Evolutionary conservation across 768 basidiomycete genomes (phyloP).

Genomic region (Lyophyllum semitale): DNA sequence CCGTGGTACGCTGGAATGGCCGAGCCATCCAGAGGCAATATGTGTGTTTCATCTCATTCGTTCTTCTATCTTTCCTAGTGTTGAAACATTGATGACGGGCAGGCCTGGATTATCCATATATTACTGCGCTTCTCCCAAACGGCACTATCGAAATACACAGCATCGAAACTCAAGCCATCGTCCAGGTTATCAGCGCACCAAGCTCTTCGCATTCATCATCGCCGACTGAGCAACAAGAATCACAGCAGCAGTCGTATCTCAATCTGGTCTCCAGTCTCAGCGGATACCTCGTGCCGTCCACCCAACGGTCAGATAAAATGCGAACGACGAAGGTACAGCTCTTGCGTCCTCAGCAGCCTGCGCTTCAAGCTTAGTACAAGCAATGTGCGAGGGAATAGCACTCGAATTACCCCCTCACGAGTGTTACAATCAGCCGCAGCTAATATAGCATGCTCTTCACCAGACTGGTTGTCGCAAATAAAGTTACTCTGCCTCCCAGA

Average conservation of each 20-base stretch:
- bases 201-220: constrained; percentile 24
- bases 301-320: constrained; percentile 50
- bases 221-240: constrained; percentile 19
- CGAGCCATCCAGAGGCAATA: constrained; percentile 71
- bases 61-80: neutral
- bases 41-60: constrained; percentile 50
- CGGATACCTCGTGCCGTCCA: constrained; percentile 53
- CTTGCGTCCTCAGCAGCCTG: constrained; percentile 7
- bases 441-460: too few species aligned
- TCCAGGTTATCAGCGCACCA: constrained; percentile 66
- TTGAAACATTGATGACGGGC: constrained; percentile 1
- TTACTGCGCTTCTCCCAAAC: constrained; percentile 78
- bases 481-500: too few species aligned
- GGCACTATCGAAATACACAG: constrained; percentile 81
- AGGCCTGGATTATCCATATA: constrained; percentile 84
- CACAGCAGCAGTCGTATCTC: constrained; percentile 26
- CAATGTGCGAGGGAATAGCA: neutral
- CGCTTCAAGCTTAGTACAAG: neutral
- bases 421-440: too few species aligned
- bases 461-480: too few species aligned
- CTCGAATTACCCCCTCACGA: too few species aligned
- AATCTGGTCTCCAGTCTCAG: constrained; percentile 40
- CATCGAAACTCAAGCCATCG: constrained; percentile 69
- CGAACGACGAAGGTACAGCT: constrained; percentile 38
- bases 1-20: constrained; percentile 87